phyloP scores from a whole-genome alignment of 164 flowering plant species.

The Cinnamomum chago region DNA sequence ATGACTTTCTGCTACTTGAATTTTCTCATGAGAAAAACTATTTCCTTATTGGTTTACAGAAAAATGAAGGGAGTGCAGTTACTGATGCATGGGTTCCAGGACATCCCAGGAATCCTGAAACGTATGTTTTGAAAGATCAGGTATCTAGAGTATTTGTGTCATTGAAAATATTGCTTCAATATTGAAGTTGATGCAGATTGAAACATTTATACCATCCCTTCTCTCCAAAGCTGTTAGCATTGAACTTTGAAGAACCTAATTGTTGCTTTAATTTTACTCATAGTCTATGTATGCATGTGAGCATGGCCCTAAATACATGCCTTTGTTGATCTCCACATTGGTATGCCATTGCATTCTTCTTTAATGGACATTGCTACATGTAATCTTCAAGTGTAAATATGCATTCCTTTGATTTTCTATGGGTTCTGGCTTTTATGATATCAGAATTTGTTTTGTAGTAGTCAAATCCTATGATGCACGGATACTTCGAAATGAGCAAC shows the following conservation, averaged over 20 bases:
- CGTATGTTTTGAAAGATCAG: slow-evolving; percentile 85
- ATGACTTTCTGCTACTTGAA: neutral
- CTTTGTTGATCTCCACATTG: neutral
- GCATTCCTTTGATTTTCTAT: neutral
- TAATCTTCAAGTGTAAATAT: neutral
- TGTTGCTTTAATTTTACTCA: neutral
- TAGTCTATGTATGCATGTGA: neutral
- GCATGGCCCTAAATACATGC: neutral
- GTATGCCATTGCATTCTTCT: neutral
- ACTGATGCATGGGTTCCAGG: slow-evolving; percentile 75
- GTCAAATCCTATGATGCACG: no score
- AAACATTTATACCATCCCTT: neutral
- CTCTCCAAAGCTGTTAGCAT: neutral
- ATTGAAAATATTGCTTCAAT: neutral
- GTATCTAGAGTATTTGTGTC: slow-evolving; percentile 25
- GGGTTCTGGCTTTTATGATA: neutral
- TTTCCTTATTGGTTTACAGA: slow-evolving; percentile 35
- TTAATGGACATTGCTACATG: neutral
- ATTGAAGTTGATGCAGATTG: neutral
- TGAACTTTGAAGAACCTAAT: neutral
- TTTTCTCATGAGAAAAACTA: neutral
- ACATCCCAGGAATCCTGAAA: slow-evolving; percentile 69
- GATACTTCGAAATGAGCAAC: no score
- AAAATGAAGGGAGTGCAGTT: slow-evolving; percentile 18
- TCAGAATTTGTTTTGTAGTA: neutral